Evolutionary conservation across 495 filamentous ascomycete species (phyloP).

Genomic region (Neurospora pannonica): DNA sequence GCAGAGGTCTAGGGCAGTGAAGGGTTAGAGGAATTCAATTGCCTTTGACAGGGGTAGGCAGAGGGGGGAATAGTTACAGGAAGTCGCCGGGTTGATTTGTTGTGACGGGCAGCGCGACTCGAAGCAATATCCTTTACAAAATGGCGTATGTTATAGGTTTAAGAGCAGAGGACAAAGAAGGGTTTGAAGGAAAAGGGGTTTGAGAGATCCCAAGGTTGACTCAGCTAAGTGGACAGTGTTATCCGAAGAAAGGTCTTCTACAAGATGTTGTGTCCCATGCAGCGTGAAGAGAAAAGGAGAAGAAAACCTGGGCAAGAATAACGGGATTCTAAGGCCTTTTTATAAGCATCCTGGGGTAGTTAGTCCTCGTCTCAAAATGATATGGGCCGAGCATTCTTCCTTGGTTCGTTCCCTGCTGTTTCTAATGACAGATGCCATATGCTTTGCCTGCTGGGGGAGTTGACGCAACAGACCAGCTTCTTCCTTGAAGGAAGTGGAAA

Average conservation of each 20-base stretch:
- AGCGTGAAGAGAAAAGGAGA: background rate
- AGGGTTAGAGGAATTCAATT: background rate
- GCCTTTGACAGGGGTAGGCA: background rate
- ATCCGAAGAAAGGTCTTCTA: background rate
- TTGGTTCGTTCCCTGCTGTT: background rate
- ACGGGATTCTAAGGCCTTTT: background rate
- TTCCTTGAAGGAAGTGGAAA: background rate
- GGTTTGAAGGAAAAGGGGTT: too few relatives aligned
- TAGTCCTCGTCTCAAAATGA: background rate
- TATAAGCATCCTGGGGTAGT: rapidly evolving
- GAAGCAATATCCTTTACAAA: background rate
- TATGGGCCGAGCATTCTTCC: background rate
- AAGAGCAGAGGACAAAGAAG: too few relatives aligned
- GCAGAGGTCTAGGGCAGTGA: background rate
- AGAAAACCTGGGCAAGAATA: background rate
- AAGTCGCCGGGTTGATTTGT: background rate
- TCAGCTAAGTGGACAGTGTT: background rate
- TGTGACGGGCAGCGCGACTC: background rate
- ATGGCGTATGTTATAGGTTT: background rate
- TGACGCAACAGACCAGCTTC: background rate
- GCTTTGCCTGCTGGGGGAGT: background rate
- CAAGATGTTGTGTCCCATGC: background rate
- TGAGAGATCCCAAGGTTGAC: background rate
- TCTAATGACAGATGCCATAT: background rate
- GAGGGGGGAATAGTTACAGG: background rate